Percentiles rank a stretch among this genome's conserved stretches.
These are phyloP conservation scores for Monilinia fructicola DNA, from an alignment of 2,329 filamentous ascomycete genomes.

Conservation along the genomic window DNA sequence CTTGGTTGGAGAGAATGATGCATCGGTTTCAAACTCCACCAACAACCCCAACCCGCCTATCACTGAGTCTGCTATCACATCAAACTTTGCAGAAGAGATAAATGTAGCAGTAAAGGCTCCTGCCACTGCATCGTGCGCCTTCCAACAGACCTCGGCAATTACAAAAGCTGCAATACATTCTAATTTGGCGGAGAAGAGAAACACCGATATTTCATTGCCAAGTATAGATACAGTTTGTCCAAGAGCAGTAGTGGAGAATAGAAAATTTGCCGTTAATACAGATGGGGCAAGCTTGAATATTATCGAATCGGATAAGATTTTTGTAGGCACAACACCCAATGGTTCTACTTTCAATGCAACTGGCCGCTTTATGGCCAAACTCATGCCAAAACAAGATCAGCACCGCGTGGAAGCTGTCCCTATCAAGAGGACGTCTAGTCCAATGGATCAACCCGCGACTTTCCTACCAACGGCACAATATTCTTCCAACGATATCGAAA, in stretches of 20 bases:
- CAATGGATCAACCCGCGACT: background rate
- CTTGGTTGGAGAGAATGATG: background rate
- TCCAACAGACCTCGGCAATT: background rate
- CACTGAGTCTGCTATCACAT: background rate
- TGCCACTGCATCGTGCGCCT: background rate
- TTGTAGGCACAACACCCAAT: background rate
- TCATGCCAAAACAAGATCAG: background rate
- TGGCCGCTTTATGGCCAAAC: slow-evolving; percentile 17
- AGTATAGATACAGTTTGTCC: background rate
- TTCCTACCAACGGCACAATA: slow-evolving; percentile 13
- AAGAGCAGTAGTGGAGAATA: background rate
- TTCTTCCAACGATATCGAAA: slow-evolving; percentile 12
- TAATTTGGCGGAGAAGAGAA: background rate
- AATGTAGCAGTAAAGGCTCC: background rate
- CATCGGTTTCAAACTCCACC: background rate
- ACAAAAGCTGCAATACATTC: background rate
- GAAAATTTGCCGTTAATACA: background rate
- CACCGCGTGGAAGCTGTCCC: background rate
- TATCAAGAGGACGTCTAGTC: slow-evolving; percentile 1
- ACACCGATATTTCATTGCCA: background rate
- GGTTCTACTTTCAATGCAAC: slow-evolving; percentile 3
- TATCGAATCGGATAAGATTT: background rate
- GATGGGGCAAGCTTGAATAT: background rate
- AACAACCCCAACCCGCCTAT: background rate
- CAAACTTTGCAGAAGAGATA: background rate